Evolutionary conservation across 306 rosid genomes (phyloP), one percentile per base, ranked within the genome.

Genomic region (Acacia crassicarpa): DNA sequence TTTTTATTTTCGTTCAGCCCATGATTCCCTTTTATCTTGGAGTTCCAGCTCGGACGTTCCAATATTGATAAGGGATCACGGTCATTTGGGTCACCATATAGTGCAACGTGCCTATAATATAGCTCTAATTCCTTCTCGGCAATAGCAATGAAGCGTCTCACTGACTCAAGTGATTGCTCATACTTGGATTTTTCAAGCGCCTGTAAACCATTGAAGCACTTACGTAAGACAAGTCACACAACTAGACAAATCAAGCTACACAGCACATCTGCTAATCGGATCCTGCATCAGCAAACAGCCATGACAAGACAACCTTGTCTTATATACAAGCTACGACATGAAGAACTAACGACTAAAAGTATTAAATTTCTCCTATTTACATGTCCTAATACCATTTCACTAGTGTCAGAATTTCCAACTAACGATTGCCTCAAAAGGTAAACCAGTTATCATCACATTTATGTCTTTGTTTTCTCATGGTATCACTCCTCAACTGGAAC

Each of bases 121-220:
- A 93, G 91, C 87, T 93, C 98, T 75, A 95, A 67, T 80, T 95
- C 99, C 89, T 92, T 93, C 88, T 95, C 98, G 0, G 91, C 90
- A 40, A 92, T 86, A 19, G 91, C 91, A 48, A 95, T 93, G 87
- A 95, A 95, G 75, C 90, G 93, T 53, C 86, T 86, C 11, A 93
- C 97, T 6, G 96, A 89, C 78, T 95, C 97, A 0, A 95, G 98
- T 17, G 97, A 92, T 76, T 92, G 97, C 90, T 93, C 98, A 59
- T 93, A 93, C 89, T 91, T 95, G 11, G 97, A 90, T 85, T 92
- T 95, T 84, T 95, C 99, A 27, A 93, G 90, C 74, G 99, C 99
- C 99, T 95, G 91, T 13, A 49, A 67, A 56, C 33, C 68, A 56
- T 43, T 27, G 45, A 45, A 85, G 68, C 61, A 53, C 30, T 74